These are phyloP conservation scores for Fusarium torulosum DNA, from an alignment of 2,329 filamentous ascomycete genomes.

Conservation along the genomic window DNA sequence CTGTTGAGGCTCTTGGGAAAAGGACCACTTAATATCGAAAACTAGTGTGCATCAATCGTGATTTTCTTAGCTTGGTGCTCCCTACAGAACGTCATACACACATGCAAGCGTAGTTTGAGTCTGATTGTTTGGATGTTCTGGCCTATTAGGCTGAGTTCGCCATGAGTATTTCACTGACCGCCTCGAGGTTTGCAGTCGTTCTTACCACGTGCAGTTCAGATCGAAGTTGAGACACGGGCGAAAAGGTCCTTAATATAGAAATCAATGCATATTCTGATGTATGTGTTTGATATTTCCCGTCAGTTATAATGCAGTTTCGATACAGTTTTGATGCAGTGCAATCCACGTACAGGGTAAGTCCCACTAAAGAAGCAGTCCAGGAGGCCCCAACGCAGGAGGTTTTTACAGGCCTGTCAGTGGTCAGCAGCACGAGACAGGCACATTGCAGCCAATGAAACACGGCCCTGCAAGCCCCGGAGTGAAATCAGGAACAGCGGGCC, in stretches of 20 bases:
- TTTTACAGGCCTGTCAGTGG: constrained; percentile 18
- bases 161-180: constrained; percentile 14
- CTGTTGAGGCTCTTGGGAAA: constrained; percentile 17
- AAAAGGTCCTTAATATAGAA: constrained; percentile 18
- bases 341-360: constrained; percentile 38
- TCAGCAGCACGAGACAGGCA: constrained; percentile 8
- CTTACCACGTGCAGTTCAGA: constrained; percentile 1
- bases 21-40: constrained; percentile 7
- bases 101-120: neutral
- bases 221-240: constrained; percentile 9
- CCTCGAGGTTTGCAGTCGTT: neutral
- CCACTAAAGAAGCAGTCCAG: constrained; percentile 19
- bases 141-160: neutral
- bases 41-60: constrained; percentile 6
- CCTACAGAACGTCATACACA: constrained; percentile 15
- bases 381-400: constrained; percentile 1
- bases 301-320: constrained; percentile 10
- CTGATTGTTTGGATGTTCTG: neutral
- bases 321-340: constrained; percentile 6
- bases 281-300: constrained; percentile 4
- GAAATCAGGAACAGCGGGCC: constrained; percentile 41
- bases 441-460: constrained; percentile 13
- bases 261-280: constrained; percentile 1
- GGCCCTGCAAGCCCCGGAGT: constrained; percentile 25
- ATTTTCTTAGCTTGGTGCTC: neutral